Base-by-base conservation (phyloP, 192 early-diverging fungal genomes). In the Backusella parvicylindrica region DNA sequence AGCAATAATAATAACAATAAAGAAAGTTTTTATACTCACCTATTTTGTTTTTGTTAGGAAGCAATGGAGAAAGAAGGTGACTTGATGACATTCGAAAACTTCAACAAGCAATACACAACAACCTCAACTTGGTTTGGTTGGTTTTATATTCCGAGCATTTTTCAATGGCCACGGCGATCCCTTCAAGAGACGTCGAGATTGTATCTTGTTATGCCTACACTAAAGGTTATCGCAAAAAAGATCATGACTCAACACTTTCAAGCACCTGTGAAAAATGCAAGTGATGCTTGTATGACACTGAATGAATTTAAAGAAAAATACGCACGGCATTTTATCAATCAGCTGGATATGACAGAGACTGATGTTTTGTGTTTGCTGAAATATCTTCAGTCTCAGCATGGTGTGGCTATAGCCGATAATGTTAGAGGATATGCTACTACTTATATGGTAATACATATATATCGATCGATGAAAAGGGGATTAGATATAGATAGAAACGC, bases 281-380 rank as follows among this genome's bases (percentile, higher is more conserved):
- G 35, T 15, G 49, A 72, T 3, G 64, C 36, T n/a, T 32, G 72
- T 3, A 15, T 67, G 16, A 77, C 76, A 2, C 26, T 78, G 1
- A 63, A 21, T 18, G 65, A 78, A 40, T 72, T 78, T 36, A 31
- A 36, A 23, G 15, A 26, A 28, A 30, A 7, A 5, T 78, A 73
- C 37, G 21, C 37, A 28, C 11, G 40, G 2, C 21, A 30, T 15
- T 26, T 53, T 32, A 53, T 35, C 26, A 36, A 72, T 16, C 47
- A 33, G 15, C 2, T 69, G 21, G n/a, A 37, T 36, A 63, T 84
- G 30, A 75, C 80, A 40, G 76, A 84, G 21, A 36, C 6, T 1
- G 83, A 84, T 74, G 6, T 75, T 21, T 38, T 53, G 21, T 30
- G 81, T 9, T 15, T 84, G 16, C n/a, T 84, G 8, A 72, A 15